Evolutionary conservation across 306 rosid genomes (phyloP), one percentile per base, ranked within the genome.

Genomic region (Luffa acutangula): DNA sequence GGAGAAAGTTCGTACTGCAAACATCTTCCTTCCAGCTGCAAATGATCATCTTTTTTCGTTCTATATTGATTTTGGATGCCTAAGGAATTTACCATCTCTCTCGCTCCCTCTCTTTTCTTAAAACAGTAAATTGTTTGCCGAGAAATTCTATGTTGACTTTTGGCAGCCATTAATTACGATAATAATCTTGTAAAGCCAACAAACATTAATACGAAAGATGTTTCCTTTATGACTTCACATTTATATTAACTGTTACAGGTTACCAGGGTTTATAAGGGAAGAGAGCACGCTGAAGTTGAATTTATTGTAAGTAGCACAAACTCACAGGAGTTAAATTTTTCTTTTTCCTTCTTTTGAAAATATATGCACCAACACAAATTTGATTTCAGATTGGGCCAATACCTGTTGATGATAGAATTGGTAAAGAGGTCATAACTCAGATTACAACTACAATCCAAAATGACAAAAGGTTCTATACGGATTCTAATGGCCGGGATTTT

Each of bases 401-500:
- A 73, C 88, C 88, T 80, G 82, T 80, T n/a, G 81, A 80, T 78
- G 86, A 85, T 64, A 78, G 84, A 49, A 74, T 85, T 65, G 86
- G 88, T 41, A 85, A 83, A 85, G 88, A 85, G 49, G 48, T 80
- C 79, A 82, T 77, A 64, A 83, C 86, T 12, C 82, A 85, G 69
- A 78, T 85, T 58, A 80, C 84, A 46, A 83, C 84, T 48, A 57
- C 79, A 53, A 58, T 85, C 71, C 41, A 65, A 51, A 85, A 76
- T 42, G 69, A 73, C 76, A 80, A 74, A 78, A 49, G 60, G 42
- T 85, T 85, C 80, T 80, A 77, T 65, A 83, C 88, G 39, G 88
- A 85, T 42, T 85, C 88, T 42, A 85, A 80, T 17, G 88, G 88
- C 5, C 88, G 88, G 11, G 88, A 85, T 81, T 85, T 85, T 58